Base-by-base conservation (phyloP, 2,329 filamentous ascomycete genomes). In the Aureobasidium lini region DNA sequence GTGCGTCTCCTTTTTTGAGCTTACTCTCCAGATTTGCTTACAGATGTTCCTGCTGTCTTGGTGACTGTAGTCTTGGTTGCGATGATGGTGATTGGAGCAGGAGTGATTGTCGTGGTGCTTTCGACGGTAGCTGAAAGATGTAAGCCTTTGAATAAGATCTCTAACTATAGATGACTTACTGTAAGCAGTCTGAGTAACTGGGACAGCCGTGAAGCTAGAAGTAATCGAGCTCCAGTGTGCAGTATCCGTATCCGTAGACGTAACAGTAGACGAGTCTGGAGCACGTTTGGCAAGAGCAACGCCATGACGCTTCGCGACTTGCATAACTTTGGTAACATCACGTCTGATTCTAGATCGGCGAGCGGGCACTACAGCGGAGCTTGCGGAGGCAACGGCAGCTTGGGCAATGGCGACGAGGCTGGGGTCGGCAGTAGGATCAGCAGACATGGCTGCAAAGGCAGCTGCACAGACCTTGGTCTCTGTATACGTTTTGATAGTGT, bases 251-350 rank as follows among this genome's bases (percentile, higher is more conserved):
- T 63, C 65, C 6, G 71, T 74, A 23, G 72, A 63, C 2, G 67
- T 67, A 31, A 72, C 63, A 7, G 69, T 70, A 36, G 70, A 67
- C 42, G 64, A 64, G 49, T 76, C 73, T 1, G 72, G 72, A 52
- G 70, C 70, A 40, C 73, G 71, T 60, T 65, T 67, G 6, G 32
- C 40, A 10, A 57, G 39, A 16, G 32, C 18, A 43, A 18, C 52
- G 1, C 13, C 7, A 31, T 57, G 34, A 34, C 52, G 52, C 15
- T 29, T 57, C 3, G 36, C 56, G 32, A 58, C 44, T 34, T 58
- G 46, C 8, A 37, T 6, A 34, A 52, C 37, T 23, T 36, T 43
- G 13, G 39, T 31, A 15, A 29, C 9, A 15, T 53, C 46, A 7
- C 57, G 36, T 28, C 40, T 44, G 39, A 40, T 13, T 18, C 40